Evolutionary conservation across 768 basidiomycete species (phyloP), one percentile per base, ranked within the genome.

Genomic region (Russula sp.): DNA sequence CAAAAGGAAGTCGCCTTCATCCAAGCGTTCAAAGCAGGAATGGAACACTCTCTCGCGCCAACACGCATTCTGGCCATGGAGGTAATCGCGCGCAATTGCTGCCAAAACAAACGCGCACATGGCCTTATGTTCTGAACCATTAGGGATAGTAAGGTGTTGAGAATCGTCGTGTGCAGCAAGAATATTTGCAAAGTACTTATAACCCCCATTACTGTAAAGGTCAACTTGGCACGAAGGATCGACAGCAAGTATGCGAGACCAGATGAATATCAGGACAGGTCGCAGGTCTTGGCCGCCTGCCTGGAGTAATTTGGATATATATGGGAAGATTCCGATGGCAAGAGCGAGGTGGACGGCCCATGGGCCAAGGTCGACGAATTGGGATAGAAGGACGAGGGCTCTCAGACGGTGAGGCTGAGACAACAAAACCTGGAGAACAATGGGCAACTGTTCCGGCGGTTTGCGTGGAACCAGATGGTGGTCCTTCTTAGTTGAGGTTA

Each of bases 41-140:
- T 95, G 90, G 67, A 98, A 93, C 1, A 97, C 92, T 18, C 81
- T 78, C 70, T 88, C 90, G 66, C 81, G 79, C 77, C 88, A 84
- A 74, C 93, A 95, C 2, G 92, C 92, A 57, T 83, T 81, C 76
- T 98, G 94, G 6, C 95, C 95, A 3, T 82, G 81, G n/a, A 83
- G 82, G 73, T 88, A 92, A 71, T 93, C 94, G n/a, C 96, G 86
- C 46, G 90, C 87, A 56, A 97, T 86, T 16, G 94, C 86, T 26
- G 90, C 83, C 30, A 98, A 85, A 69, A 98, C 94, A 77, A 98
- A 98, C 1, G 94, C 91, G 73, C 95, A 98, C 96, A 98, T 98
- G 1, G 97, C 94, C 68, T 92, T 91, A 75, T 98, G 94, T 73
- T 98, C 97, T 5, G 90, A 89, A 57, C 87, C 86, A 75, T 99